Conservation (phyloP, 2,329 filamentous ascomycete genomes). For the Pyricularia grisea region DNA sequence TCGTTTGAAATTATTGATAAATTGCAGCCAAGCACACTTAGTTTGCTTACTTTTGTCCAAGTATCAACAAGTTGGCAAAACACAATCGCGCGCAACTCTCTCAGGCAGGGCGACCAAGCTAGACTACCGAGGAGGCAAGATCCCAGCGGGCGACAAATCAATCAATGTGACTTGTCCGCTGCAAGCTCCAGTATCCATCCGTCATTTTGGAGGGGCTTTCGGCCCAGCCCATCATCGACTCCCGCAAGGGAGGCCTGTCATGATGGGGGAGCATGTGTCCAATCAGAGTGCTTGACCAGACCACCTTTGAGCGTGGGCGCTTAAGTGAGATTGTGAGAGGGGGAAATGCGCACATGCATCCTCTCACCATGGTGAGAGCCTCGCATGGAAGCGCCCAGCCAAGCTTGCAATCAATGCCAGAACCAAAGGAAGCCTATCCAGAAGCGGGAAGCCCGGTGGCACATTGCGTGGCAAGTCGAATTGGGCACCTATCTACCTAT, state of each 20-base stretch:
- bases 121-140: background rate
- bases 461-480: background rate
- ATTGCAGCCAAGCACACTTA: background rate
- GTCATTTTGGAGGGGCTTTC: background rate
- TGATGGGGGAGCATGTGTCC: background rate
- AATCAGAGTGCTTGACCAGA: background rate
- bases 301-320: background rate
- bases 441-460: background rate
- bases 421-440: background rate
- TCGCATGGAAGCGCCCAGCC: background rate
- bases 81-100: background rate
- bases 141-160: background rate
- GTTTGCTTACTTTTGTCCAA: background rate
- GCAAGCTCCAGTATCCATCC: background rate
- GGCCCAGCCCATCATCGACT: background rate
- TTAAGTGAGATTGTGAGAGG: background rate
- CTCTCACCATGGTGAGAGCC: background rate
- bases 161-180: background rate
- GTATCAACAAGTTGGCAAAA: background rate
- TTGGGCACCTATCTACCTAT: background rate
- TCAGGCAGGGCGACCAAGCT: background rate
- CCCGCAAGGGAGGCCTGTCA: background rate
- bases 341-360: background rate
- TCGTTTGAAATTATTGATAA: background rate
- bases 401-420: slow-evolving; percentile 1